Evolutionary conservation across 495 filamentous ascomycete genomes (phyloP), one percentile per base, ranked within the genome.

Genomic region (Letharia lupina): DNA sequence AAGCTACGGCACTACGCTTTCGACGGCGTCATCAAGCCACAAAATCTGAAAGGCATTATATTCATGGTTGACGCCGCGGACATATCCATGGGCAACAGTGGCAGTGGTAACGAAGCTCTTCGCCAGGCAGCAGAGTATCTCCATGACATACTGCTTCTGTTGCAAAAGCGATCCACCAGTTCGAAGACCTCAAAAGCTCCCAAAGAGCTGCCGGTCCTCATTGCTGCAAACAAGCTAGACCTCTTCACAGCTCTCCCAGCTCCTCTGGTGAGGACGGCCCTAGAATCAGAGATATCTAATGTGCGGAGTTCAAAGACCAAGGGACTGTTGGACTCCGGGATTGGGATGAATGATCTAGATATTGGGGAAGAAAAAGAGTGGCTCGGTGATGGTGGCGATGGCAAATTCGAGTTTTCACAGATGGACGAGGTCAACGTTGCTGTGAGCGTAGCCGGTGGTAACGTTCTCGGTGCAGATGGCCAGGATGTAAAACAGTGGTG

Each of bases 161-260:
- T 98, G 57, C 94, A 98, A 74, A 89, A 87, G 74, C 82, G 89
- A 9, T 81, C 85, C n/a, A 78, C 84, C 18, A 77, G 72, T 16
- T 81, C 75, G 44, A 81, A 83, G 68, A 84, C 82, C 13, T 77
- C 80, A 54, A 87, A 86, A 65, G 80, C 81, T 3, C 83, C 85
- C 0, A 75, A 81, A 20, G 82, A 85, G 28, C 81, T 95, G 40
- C 85, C 89, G 0, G 83, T 98, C 4, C 77, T 98, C 28, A 77
- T 98, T 48, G 93, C 90, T 6, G 93, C 92, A 47, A 98, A 98
- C 74, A 98, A 98, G 80, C 81, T 92, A 61, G 94, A 98, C 75
- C 78, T 98, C 16, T 98, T 98, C 74, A 98, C 94, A 0, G 93
- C 94, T 15, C 77, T 96, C 58, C 94, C 94, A 1, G 85, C 90